These are phyloP conservation scores for Alternaria triticina DNA, from an alignment of 2,329 filamentous ascomycete genomes.

Conservation along the genomic window DNA sequence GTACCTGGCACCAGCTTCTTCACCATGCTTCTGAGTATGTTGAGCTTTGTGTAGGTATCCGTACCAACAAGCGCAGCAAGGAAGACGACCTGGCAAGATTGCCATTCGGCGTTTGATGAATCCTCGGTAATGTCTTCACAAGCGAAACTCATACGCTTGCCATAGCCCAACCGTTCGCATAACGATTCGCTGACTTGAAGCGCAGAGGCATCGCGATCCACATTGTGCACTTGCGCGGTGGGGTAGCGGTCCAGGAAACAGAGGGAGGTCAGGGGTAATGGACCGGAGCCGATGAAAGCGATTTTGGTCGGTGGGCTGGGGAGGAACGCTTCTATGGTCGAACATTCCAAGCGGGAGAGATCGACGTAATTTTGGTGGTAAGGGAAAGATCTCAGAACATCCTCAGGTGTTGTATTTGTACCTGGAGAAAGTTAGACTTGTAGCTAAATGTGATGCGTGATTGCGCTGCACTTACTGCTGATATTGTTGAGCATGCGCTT, in stretches of 20 bases:
- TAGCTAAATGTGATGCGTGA: not conserved
- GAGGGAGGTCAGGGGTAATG: constrained; percentile 57
- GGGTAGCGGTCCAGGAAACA: constrained; percentile 51
- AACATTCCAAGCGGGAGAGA: constrained; percentile 56
- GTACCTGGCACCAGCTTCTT: constrained; percentile 51
- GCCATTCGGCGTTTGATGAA: constrained; percentile 28
- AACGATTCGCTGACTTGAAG: constrained; percentile 43
- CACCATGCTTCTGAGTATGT: constrained; percentile 48
- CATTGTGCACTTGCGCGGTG: constrained; percentile 46
- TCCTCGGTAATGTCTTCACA: constrained; percentile 42
- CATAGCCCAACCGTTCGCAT: constrained; percentile 48
- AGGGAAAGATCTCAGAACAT: constrained; percentile 48
- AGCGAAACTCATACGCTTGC: constrained; percentile 46
- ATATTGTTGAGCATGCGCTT: constrained; percentile 36
- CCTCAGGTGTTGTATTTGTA: not conserved
- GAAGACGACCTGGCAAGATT: constrained; percentile 55
- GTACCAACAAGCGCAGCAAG: constrained; percentile 59
- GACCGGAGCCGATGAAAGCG: constrained; percentile 60
- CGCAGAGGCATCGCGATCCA: constrained; percentile 51
- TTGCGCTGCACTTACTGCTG: constrained; percentile 1
- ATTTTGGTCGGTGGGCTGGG: constrained; percentile 40
- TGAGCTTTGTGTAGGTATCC: constrained; percentile 51
- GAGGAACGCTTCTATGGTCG: constrained; percentile 49
- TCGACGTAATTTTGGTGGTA: constrained; percentile 60
- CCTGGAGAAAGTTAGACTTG: not conserved